Conservation (phyloP, 108 stramenopile species). For the Stephanodiscus minutulus region DNA sequence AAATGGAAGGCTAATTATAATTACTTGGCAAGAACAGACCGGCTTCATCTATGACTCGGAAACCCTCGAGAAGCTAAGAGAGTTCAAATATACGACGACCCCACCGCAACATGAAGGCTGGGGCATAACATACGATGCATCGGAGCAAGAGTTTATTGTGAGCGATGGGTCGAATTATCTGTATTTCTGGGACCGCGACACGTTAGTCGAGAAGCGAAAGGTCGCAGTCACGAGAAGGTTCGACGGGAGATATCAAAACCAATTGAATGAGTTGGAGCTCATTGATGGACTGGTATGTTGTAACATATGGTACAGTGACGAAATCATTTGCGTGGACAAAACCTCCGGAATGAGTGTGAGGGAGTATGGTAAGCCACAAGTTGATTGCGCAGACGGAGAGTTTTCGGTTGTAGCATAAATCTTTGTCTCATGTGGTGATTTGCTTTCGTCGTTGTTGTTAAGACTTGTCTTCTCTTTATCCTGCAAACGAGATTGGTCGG, state of each 20-base stretch:
- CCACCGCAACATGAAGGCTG: conserved; percentile 64
- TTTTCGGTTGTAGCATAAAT: neutral
- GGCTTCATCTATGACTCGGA: conserved; percentile 78
- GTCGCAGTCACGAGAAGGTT: conserved; percentile 58
- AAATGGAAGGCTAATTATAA: conserved; percentile 53
- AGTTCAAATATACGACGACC: conserved; percentile 66
- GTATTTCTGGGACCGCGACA: conserved; percentile 78
- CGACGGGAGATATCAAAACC: conserved; percentile 46
- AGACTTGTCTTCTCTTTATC: conserved; percentile 76
- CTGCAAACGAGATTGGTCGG: conserved; percentile 39
- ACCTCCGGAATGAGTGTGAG: conserved; percentile 70
- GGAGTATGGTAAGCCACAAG: conserved; percentile 81
- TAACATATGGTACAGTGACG: conserved; percentile 85
- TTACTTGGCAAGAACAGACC: conserved; percentile 69
- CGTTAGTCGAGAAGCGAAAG: conserved; percentile 49
- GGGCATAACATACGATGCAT: conserved; percentile 80
- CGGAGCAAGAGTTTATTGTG: conserved; percentile 70
- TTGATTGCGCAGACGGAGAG: too few relatives aligned
- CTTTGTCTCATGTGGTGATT: too few relatives aligned
- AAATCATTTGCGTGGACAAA: conserved; percentile 81
- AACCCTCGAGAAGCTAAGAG: conserved; percentile 48
- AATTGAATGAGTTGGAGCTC: conserved; percentile 84
- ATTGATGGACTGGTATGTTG: conserved; percentile 80
- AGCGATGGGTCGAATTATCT: conserved; percentile 74
- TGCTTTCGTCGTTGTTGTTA: too few relatives aligned